phyloP scores from a whole-genome alignment of 148 eudicot genomes.

The Rhododendron molle region DNA sequence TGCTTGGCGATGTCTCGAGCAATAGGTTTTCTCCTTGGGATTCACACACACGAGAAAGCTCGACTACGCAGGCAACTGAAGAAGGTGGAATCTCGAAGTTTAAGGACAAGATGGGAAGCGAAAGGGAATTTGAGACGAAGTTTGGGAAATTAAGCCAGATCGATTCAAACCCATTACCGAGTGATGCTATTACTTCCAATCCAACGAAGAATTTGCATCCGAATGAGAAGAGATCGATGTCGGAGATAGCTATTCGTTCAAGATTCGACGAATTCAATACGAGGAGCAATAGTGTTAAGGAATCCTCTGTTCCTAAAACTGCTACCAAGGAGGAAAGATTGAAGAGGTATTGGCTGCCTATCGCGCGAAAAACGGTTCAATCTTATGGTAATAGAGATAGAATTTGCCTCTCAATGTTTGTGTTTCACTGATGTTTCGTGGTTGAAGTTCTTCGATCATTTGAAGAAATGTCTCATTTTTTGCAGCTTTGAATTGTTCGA shows the following conservation, averaged over 20 bases:
- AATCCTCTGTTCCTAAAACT: neutral
- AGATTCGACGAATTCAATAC: conserved; percentile 35
- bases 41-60: neutral
- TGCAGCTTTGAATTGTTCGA: no score
- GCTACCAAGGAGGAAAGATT: neutral
- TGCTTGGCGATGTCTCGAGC: conserved; percentile 44
- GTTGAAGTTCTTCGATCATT: neutral
- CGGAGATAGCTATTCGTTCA: conserved; percentile 53
- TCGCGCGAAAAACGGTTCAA: conserved; percentile 11
- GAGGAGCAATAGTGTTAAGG: neutral
- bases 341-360: neutral
- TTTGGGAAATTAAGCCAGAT: conserved; percentile 23
- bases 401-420: neutral
- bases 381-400: conserved; percentile 72
- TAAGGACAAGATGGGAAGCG: conserved; percentile 45
- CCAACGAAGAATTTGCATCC: conserved; percentile 6
- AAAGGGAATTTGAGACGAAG: conserved; percentile 28
- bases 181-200: neutral
- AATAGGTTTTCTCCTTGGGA: conserved; percentile 14
- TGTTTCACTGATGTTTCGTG: neutral
- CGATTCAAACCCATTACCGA: conserved; percentile 3
- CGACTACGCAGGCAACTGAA: neutral
- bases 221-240: conserved; percentile 64
- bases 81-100: conserved; percentile 23
- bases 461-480: neutral